These are phyloP conservation scores for Zoysia japonica DNA, from an alignment of 176 grass and related monocot genomes.

Conservation along the genomic window DNA sequence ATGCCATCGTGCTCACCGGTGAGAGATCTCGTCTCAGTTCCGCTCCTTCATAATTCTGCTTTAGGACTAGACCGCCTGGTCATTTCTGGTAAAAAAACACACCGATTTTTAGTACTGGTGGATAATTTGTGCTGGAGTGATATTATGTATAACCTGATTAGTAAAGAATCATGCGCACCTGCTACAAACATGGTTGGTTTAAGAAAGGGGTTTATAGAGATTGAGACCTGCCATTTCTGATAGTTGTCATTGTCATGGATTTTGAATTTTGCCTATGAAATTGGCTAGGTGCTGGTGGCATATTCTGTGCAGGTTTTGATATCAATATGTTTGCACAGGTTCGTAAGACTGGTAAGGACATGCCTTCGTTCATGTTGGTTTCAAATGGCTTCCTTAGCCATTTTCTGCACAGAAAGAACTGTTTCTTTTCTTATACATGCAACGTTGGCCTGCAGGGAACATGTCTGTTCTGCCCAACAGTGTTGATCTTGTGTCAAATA, in stretches of 20 bases:
- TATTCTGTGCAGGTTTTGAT: constrained; percentile 94
- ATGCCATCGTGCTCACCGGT: constrained; percentile 94
- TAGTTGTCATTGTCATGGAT: background rate
- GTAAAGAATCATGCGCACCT: too few relatives aligned
- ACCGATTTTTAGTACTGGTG: background rate
- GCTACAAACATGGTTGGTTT: background rate
- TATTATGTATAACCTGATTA: background rate
- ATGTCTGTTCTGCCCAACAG: constrained; percentile 69
- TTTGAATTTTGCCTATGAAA: constrained; percentile 23
- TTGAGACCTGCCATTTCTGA: background rate
- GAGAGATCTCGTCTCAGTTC: background rate
- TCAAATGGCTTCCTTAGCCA: background rate
- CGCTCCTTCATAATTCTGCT: background rate
- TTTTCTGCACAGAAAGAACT: background rate
- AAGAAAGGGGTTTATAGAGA: background rate
- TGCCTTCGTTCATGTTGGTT: background rate
- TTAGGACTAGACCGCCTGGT: too few relatives aligned
- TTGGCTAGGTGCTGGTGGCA: constrained; percentile 54
- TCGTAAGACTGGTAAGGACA: constrained; percentile 67
- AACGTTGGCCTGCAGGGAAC: constrained; percentile 54
- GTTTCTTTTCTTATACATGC: constrained; percentile 17
- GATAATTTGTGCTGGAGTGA: background rate
- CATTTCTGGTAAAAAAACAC: too few relatives aligned
- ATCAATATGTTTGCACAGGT: constrained; percentile 83
- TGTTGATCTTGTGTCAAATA: constrained; percentile 78